Base-by-base conservation (phyloP, 2,329 filamentous ascomycete species). In the Aurifilum marmelostoma region DNA sequence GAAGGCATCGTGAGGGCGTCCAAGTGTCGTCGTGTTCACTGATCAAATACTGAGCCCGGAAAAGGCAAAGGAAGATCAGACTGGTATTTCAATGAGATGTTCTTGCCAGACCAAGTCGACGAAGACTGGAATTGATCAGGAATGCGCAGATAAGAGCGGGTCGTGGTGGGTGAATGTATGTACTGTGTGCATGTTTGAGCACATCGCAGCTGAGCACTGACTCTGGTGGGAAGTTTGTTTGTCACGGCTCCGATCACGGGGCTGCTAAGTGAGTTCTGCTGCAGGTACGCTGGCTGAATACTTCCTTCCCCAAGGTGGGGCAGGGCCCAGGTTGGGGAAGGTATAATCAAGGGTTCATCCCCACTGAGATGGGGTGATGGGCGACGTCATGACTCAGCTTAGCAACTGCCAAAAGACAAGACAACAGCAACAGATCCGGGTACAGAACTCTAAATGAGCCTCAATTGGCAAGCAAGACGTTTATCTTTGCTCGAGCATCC, bases 1-100 rank as follows among this genome's bases (percentile, higher is more conserved):
- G 82, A 71, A 66, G 83, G 75, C 84, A 87, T 87, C 37, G 70
- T 78, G 68, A 34, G 5, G 18, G n/a, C 18, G 43, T 47, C 43
- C 4, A n/a, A 47, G 14, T 39, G 39, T 47, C 14, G 34, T 54
- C 7, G 34, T 43, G 60, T 50, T 29, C 3, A 27, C 54, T 21
- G 43, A 7, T 47, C 18, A 7, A 47, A n/a, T 47, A 21, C 43
- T n/a, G 43, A n/a, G n/a, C 43, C 43, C 41, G 18, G 41, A 47
- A 21, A 47, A 47, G 21, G 21, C 43, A n/a, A 9, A 47, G 21
- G 3, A 11, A 2, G n/a, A 47, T 8, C n/a, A 2, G 43, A 34
- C 43, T 8, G n/a, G 43, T 16, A 7, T 39, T 47, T 21, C 6
- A 47, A 47, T 18, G 2, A 6, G 18, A 47, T 47, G 18, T 8